Evolutionary conservation across 495 filamentous ascomycete genomes (phyloP).

Genomic region (Durotheca rogersii): DNA sequence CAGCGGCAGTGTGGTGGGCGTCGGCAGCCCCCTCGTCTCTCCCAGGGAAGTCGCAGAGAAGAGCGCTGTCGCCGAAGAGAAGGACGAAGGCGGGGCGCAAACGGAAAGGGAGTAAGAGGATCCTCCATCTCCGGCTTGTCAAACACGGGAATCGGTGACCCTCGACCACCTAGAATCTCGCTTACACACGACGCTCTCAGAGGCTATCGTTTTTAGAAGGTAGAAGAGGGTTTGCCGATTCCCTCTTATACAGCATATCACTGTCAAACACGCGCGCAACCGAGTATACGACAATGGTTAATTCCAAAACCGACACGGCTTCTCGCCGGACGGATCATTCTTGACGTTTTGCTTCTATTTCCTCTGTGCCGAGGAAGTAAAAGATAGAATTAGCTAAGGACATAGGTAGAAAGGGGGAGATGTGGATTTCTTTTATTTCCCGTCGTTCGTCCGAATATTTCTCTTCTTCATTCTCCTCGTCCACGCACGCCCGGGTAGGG

Average conservation of each 20-base stretch:
- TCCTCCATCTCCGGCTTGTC: not conserved
- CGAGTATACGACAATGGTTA: slow-evolving; percentile 17
- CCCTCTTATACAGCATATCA: too few relatives aligned
- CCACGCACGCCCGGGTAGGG: too few relatives aligned
- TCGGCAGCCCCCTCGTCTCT: slow-evolving; percentile 61
- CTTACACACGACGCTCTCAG: too few relatives aligned
- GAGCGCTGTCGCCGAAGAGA: slow-evolving; percentile 33
- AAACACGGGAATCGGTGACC: not conserved
- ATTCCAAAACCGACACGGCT: too few relatives aligned
- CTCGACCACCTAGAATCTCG: too few relatives aligned
- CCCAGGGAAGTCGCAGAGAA: slow-evolving; percentile 48
- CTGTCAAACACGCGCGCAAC: not conserved
- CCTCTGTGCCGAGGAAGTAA: too few relatives aligned
- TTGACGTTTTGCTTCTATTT: too few relatives aligned
- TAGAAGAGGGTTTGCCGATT: too few relatives aligned
- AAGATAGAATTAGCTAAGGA: too few relatives aligned
- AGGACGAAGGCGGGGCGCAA: slow-evolving; percentile 20
- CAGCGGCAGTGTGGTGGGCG: slow-evolving; percentile 69
- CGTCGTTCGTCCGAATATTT: not conserved
- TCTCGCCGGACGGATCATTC: too few relatives aligned
- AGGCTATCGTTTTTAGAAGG: too few relatives aligned
- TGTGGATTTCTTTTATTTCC: not conserved
- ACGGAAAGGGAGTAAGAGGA: slow-evolving; percentile 20
- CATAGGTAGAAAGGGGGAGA: not conserved
- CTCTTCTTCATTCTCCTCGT: too few relatives aligned